Base-by-base conservation (phyloP, 176 grass and related monocot genomes). In the Oryza glaberrima region DNA sequence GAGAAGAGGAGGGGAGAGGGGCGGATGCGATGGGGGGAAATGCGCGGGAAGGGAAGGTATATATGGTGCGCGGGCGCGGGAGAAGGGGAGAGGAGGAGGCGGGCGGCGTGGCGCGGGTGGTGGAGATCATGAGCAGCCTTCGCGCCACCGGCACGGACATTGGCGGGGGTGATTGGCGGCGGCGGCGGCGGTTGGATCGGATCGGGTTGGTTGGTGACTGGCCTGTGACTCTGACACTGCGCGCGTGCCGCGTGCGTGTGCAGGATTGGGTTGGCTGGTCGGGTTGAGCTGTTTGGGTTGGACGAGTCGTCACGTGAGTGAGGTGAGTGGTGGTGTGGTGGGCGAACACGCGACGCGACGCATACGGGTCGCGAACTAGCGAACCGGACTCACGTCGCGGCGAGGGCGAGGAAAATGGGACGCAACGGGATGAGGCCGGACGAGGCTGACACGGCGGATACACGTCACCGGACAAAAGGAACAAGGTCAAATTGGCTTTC, bases 11-110 rank as follows among this genome's bases (percentile, higher is more conserved):
- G 14, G 1, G 9, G 10, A 34, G 11, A 13, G 11, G 9, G 17
- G 20, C 12, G 40, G 77, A 66, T 22, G 35, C 35, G 35, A 36
- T 3, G 35, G 35, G 35, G 73, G 20, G 67, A 83, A 28, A 44
- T 20, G 69, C 36, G 79, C 80, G 46, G 78, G 61, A 61, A 60
- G 65, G 72, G 70, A 44, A 52, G 22, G 88, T 87, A 86, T 87
- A 75, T 74, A 87, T 90, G 83, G 75, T 65, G n/a, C 70, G 75
- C 45, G 2, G 79, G n/a, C 70, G 75, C 45, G 2, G 79, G 23
- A 34, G 34, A 28, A 3, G 1, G 34, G 70, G 67, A 5, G 30
- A 41, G 13, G 67, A 34, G 5, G 81, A 69, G 15, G 77, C 87
- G 70, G 73, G 70, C 66, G 67, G 44, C 66, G 71, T 1, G 48